Evolutionary conservation across 2,329 filamentous ascomycete genomes (phyloP).

Genomic region (Aureobasidium sp.): DNA sequence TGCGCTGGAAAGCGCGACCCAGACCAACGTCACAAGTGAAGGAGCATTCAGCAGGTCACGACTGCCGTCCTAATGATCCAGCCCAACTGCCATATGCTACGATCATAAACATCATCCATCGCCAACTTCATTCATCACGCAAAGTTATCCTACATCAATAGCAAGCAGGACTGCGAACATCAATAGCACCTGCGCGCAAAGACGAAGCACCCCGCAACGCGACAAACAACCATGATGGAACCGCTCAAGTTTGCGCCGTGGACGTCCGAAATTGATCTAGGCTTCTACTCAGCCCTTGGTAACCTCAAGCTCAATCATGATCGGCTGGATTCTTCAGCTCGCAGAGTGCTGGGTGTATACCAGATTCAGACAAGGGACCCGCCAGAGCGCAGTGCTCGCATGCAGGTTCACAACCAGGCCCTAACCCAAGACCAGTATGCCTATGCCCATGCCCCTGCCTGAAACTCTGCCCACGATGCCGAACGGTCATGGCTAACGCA

Average conservation of each 20-base stretch:
- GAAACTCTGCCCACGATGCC: neutral
- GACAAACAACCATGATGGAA: slow-evolving; percentile 24
- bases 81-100: neutral
- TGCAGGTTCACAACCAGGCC: slow-evolving; percentile 84
- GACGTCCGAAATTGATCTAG: slow-evolving; percentile 86
- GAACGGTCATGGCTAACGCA: neutral
- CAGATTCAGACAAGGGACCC: slow-evolving; percentile 66
- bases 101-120: neutral
- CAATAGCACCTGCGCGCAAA: neutral
- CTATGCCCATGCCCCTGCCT: slow-evolving; percentile 28
- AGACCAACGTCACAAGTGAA: slow-evolving; percentile 3
- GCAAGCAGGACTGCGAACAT: neutral
- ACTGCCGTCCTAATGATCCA: neutral
- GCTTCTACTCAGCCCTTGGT: slow-evolving; percentile 91
- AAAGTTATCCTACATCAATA: neutral
- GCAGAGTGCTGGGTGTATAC: slow-evolving; percentile 79
- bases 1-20: neutral
- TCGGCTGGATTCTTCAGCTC: slow-evolving; percentile 88
- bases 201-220: slow-evolving; percentile 9
- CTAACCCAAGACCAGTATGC: slow-evolving; percentile 73
- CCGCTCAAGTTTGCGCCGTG: slow-evolving; percentile 75
- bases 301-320: slow-evolving; percentile 93
- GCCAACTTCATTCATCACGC: neutral
- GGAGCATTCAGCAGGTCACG: neutral
- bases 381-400: slow-evolving; percentile 69